Percentiles rank a stretch among this genome's conserved stretches.
Evolutionary conservation across 169 alveolate species (phyloP).

Genomic region (Eimeria acervulina): DNA sequence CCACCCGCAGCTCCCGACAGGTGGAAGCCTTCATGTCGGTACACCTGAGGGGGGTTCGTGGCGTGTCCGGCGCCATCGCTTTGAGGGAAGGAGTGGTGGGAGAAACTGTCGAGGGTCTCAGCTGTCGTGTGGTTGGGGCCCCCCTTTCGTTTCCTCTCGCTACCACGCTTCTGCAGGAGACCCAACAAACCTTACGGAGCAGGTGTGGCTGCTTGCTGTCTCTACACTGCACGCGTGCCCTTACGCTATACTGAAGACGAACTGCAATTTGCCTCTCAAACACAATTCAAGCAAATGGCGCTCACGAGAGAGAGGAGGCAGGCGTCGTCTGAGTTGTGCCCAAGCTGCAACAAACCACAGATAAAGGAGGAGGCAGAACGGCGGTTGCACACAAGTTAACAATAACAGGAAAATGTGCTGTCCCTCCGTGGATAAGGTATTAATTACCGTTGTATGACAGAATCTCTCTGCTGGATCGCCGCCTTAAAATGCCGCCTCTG

Average conservation of each 20-base stretch:
- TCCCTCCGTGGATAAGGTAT: neutral
- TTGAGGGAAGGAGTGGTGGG: neutral
- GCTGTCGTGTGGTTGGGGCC: neutral
- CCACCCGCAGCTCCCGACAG: neutral
- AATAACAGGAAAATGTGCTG: neutral
- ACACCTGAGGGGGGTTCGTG: neutral
- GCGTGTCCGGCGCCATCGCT: neutral
- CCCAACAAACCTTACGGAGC: neutral
- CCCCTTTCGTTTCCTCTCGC: neutral
- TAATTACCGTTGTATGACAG: constrained; percentile 28
- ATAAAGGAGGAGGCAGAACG: neutral
- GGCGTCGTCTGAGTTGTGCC: neutral
- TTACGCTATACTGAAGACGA: neutral
- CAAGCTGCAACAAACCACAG: constrained; percentile 15
- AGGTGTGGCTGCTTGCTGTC: neutral
- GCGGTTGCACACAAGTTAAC: neutral
- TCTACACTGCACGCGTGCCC: neutral
- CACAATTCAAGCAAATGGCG: neutral
- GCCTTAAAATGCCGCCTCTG: constrained; percentile 3
- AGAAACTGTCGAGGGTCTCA: neutral
- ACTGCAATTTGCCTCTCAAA: neutral
- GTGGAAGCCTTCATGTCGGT: neutral
- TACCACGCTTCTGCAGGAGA: neutral
- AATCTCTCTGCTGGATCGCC: constrained; percentile 27
- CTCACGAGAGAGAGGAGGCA: neutral